Evolutionary conservation across 805 yeast genomes (phyloP).

Genomic region (Clavispora carvajalis): DNA sequence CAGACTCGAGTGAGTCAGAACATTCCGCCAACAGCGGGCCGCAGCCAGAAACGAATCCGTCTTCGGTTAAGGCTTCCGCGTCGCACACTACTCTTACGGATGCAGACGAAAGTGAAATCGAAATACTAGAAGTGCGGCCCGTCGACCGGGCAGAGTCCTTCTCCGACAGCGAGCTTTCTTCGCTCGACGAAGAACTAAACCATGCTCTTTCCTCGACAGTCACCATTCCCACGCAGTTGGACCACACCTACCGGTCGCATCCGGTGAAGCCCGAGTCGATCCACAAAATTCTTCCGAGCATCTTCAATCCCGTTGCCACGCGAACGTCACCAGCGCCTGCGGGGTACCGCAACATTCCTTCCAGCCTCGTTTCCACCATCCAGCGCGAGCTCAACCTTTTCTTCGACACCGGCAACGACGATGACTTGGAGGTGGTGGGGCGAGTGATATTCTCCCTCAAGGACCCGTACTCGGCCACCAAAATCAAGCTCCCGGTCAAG

Average conservation of each 20-base stretch:
- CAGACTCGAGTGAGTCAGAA: not conserved
- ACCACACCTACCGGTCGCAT: not conserved
- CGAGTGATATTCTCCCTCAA: constrained; percentile 32
- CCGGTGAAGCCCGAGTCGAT: not conserved
- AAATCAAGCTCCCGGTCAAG: constrained; percentile 36
- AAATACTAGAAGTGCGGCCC: constrained; percentile 12
- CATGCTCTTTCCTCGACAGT: constrained; percentile 7
- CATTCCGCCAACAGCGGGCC: too few relatives aligned
- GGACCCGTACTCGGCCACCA: constrained; percentile 38
- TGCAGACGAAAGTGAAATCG: constrained; percentile 11
- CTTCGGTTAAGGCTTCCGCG: too few relatives aligned
- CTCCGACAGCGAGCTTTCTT: constrained; percentile 9
- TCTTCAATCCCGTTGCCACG: constrained; percentile 6
- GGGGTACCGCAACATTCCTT: constrained; percentile 24
- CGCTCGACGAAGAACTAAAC: constrained; percentile 12
- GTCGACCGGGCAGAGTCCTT: not conserved
- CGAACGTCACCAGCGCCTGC: constrained; percentile 12
- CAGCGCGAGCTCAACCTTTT: constrained; percentile 21
- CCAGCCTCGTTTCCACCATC: constrained; percentile 24
- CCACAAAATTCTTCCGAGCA: constrained; percentile 5
- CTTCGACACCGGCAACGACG: constrained; percentile 17
- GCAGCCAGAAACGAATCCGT: too few relatives aligned
- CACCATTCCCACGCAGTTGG: constrained; percentile 4
- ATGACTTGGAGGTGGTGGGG: constrained; percentile 30
- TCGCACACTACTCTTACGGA: not conserved